Base-by-base conservation (phyloP, 495 filamentous ascomycete genomes). In the Amphirosellinia nigrospora region DNA sequence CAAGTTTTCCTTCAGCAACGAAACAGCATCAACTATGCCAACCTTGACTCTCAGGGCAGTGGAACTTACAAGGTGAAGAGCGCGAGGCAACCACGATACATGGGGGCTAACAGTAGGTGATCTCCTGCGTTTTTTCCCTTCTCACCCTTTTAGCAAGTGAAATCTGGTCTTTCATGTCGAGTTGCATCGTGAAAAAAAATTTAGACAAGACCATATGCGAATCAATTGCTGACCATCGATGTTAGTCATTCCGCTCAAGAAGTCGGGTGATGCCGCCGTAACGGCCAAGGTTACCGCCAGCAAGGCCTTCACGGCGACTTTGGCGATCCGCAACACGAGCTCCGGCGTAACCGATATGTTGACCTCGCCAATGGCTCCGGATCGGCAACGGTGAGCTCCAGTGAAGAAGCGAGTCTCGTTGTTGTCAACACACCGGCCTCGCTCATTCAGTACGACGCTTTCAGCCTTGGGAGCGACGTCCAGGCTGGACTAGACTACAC, bases 21-120 rank as follows among this genome's bases (percentile, higher is more conserved):
- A 38, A 75, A 70, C 16, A 73, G 70, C 36, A 64, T 82, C 16
- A 84, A 78, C 58, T 83, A 82, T 41, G 79, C 79, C 15, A 84
- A 85, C 48, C 60, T 82, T 10, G 82, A 85, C 55, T 70, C 76
- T 0, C 74, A 72, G 32, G 77, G 79, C 11, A 71, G 61, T 19
- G 82, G 82, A 16, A 75, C 68, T n/a, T 85, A 82, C 53, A 72
- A 74, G 36, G 81, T 83, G 34, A 85, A 85, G 71, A 48, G 72
- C 6, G 80, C 77, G n/a, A 68, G 82, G 4, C 70, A 74, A 52
- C 82, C 83, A 32, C 68, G 79, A 43, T 85, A 85, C 65, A 81
- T 84, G 80, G 83, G 83, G 0, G 79, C 82, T 19, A 85, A 82
- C 66, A 84, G 64, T 66, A 45, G 45, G 64, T 53, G 9, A 39